Conservation (phyloP, 139 green algal genomes). For the Chlorella sorokiniana region DNA sequence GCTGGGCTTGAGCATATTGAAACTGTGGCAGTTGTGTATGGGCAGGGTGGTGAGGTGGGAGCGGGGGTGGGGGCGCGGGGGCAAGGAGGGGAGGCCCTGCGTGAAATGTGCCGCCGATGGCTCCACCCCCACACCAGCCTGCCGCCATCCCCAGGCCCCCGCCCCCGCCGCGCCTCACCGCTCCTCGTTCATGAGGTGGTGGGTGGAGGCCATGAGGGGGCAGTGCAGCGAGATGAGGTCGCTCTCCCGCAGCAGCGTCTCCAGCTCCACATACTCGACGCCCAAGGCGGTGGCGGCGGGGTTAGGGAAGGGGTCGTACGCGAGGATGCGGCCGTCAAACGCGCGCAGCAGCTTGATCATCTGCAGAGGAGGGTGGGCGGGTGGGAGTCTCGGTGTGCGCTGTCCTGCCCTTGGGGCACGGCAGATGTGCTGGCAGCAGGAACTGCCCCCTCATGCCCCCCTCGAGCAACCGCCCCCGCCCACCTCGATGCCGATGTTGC, state of each 20-base stretch:
- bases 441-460: too few species aligned
- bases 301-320: slow-evolving; percentile 31
- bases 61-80: too few species aligned
- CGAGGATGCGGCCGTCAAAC: slow-evolving; percentile 38
- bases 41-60: slow-evolving; percentile 49
- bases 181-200: slow-evolving; percentile 68
- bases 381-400: background rate
- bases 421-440: too few species aligned
- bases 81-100: too few species aligned
- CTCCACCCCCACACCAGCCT: too few species aligned
- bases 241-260: slow-evolving; percentile 39
- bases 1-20: slow-evolving; percentile 68
- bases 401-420: too few species aligned
- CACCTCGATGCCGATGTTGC: slow-evolving; percentile 73
- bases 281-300: slow-evolving; percentile 20
- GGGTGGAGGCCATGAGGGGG: slow-evolving; percentile 67
- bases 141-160: too few species aligned
- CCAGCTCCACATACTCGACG: slow-evolving; percentile 31
- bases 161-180: too few species aligned
- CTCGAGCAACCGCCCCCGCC: background rate
- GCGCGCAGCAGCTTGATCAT: slow-evolving; percentile 36
- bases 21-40: slow-evolving; percentile 43
- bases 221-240: slow-evolving; percentile 45
- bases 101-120: too few species aligned
- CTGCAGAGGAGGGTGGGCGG: background rate